A percentile compares a stretch with the other conserved stretches of the same genome.
Evolutionary conservation across 2,329 filamentous ascomycete species (phyloP).

Genomic region (Colletotrichum tofieldiae): DNA sequence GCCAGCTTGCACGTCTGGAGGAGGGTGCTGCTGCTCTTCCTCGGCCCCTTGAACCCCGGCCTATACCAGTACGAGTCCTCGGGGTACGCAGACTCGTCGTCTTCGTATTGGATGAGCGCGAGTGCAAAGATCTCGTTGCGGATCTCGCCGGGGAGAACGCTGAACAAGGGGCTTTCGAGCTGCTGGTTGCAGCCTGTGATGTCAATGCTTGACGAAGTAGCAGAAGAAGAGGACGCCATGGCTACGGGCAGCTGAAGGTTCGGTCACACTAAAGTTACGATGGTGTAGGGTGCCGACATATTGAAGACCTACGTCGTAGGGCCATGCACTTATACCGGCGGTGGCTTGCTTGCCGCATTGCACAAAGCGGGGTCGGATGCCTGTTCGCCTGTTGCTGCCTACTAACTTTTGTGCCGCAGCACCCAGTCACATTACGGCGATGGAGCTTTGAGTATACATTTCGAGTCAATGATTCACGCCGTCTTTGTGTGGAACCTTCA

Average conservation of each 20-base stretch:
- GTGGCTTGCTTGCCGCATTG: background rate
- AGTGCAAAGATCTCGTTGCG: conserved; percentile 63
- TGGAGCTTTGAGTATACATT: no score
- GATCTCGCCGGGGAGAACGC: conserved; percentile 63
- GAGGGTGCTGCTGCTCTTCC: conserved; percentile 54
- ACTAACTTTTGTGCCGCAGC: background rate
- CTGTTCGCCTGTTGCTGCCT: conserved; percentile 27
- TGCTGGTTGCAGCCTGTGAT: conserved; percentile 9
- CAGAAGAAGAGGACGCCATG: background rate
- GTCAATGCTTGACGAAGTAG: background rate
- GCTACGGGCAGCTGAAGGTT: background rate
- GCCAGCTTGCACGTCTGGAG: conserved; percentile 58
- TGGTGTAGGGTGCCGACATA: background rate
- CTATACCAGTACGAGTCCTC: conserved; percentile 56
- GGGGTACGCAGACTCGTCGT: conserved; percentile 49
- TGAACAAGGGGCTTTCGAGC: conserved; percentile 50
- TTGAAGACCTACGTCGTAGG: background rate
- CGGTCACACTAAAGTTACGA: background rate
- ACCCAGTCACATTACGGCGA: background rate
- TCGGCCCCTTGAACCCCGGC: conserved; percentile 58
- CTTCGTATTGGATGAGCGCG: conserved; percentile 57
- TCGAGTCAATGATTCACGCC: background rate
- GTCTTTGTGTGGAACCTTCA: background rate
- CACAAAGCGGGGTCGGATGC: conserved; percentile 35
- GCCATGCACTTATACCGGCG: background rate